A percentile compares a stretch with the other conserved stretches of the same genome.
Evolutionary conservation across 306 rosid species (phyloP).

Genomic region (Canavalia ensiformis): DNA sequence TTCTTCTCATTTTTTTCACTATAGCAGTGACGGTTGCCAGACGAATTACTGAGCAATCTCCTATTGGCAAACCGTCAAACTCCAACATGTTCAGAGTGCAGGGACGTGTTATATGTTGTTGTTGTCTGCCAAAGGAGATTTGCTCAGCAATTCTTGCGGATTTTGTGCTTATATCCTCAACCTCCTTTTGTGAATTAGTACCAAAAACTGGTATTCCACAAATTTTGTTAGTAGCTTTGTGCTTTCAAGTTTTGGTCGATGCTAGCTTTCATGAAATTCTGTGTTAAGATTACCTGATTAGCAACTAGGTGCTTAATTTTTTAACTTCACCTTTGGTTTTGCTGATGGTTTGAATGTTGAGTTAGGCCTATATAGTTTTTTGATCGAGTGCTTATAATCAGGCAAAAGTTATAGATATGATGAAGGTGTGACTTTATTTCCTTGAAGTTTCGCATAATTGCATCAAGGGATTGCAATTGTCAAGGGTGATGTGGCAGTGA

Average conservation of each 20-base stretch:
- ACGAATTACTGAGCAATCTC: conserved; percentile 33
- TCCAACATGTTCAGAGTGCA: conserved; percentile 4
- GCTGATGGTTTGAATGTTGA: neutral
- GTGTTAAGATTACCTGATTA: neutral
- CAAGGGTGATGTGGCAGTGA: too few species aligned
- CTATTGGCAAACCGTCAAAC: conserved; percentile 37
- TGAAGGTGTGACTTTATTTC: too few species aligned
- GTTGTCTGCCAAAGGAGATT: conserved; percentile 46
- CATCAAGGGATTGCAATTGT: too few species aligned
- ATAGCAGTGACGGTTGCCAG: conserved; percentile 1
- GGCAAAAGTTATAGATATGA: neutral
- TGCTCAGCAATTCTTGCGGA: conserved; percentile 37
- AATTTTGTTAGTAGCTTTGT: neutral
- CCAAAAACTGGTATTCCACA: neutral
- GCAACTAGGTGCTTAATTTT: neutral
- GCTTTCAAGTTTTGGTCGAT: neutral
- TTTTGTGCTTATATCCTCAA: neutral
- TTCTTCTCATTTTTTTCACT: neutral
- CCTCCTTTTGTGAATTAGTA: neutral
- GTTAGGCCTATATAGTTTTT: neutral
- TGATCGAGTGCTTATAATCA: neutral
- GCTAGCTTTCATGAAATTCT: too few species aligned
- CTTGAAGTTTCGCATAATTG: too few species aligned
- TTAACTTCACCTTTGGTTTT: neutral
- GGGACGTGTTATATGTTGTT: too few species aligned